A percentile compares a stretch with the other conserved stretches of the same genome.
Conservation (phyloP, 2,329 filamentous ascomycete species). For the Sporothrix euskadiensis region DNA sequence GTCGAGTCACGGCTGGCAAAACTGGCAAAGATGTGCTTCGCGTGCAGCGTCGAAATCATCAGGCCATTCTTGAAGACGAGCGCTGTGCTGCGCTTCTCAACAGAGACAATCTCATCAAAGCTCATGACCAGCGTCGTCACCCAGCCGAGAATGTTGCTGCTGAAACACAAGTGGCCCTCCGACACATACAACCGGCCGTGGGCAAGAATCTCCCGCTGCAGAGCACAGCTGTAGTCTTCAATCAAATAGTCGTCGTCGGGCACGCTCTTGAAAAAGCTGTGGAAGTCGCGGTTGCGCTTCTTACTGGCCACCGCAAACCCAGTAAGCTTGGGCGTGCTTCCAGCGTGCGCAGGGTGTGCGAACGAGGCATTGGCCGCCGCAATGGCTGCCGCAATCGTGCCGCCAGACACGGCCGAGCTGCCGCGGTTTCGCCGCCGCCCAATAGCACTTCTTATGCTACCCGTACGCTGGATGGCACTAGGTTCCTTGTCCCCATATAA, state of each 20-base stretch:
- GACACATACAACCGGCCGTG: conserved; percentile 95
- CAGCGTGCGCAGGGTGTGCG: conserved; percentile 60
- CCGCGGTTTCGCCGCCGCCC: conserved; percentile 70
- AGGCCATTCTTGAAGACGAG: conserved; percentile 96
- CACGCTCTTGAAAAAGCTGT: conserved; percentile 90
- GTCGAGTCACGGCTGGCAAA: conserved; percentile 93
- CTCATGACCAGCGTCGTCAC: conserved; percentile 96
- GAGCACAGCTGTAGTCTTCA: conserved; percentile 94
- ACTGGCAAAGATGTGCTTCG: conserved; percentile 93
- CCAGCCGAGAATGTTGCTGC: conserved; percentile 98
- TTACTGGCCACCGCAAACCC: conserved; percentile 96
- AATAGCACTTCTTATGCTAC: conserved; percentile 66
- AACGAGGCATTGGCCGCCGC: conserved; percentile 69
- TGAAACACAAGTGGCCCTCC: conserved; percentile 96
- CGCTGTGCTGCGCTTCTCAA: conserved; percentile 95
- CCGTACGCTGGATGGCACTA: conserved; percentile 56
- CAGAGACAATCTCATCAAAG: conserved; percentile 95
- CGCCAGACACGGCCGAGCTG: conserved; percentile 70
- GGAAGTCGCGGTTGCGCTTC: conserved; percentile 94
- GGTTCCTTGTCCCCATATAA: conserved; percentile 60
- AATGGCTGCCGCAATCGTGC: conserved; percentile 68
- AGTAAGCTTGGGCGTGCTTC: conserved; percentile 73
- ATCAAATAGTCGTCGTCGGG: conserved; percentile 98
- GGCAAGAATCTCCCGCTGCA: conserved; percentile 92
- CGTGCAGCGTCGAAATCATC: conserved; percentile 92